Percentiles rank a stretch among this genome's conserved stretches.
Conservation (phyloP, 805 yeast species). For the Yamadazyma laniorum region DNA sequence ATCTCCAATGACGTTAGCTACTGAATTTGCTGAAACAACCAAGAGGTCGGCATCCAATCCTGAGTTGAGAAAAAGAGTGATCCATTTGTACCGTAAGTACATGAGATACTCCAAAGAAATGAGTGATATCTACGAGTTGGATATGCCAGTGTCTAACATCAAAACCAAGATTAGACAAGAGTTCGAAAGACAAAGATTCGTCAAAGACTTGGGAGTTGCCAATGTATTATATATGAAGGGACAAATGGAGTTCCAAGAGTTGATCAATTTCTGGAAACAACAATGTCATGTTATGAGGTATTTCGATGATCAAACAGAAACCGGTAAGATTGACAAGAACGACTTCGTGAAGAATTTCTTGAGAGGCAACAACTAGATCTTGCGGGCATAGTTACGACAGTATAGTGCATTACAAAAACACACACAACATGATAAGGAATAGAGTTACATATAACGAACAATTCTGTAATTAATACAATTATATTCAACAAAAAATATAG, state of each 20-base stretch:
- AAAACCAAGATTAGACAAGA: slow-evolving; percentile 86
- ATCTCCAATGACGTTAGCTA: slow-evolving; percentile 58
- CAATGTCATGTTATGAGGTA: slow-evolving; percentile 79
- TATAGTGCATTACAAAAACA: neutral
- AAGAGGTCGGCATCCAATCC: slow-evolving; percentile 58
- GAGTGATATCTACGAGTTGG: slow-evolving; percentile 66
- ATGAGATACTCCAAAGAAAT: slow-evolving; percentile 59
- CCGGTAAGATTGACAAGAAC: slow-evolving; percentile 54
- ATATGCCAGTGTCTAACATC: slow-evolving; percentile 73
- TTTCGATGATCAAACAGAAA: slow-evolving; percentile 64
- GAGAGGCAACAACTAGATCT: slow-evolving; percentile 45
- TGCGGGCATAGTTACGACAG: no score
- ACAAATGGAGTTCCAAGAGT: slow-evolving; percentile 87
- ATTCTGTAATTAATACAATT: slow-evolving; percentile 1
- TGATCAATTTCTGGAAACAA: slow-evolving; percentile 88
- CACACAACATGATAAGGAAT: neutral
- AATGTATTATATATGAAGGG: slow-evolving; percentile 78
- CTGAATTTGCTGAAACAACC: slow-evolving; percentile 82
- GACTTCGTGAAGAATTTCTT: slow-evolving; percentile 72
- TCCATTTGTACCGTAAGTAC: slow-evolving; percentile 71
- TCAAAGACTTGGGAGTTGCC: slow-evolving; percentile 59
- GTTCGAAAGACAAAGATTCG: slow-evolving; percentile 81
- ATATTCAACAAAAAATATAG: slow-evolving; percentile 2
- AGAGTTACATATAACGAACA: neutral
- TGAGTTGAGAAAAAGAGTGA: slow-evolving; percentile 62